Evolutionary conservation across 2,329 filamentous ascomycete genomes (phyloP), one percentile per base, ranked within the genome.

Genomic region (Ascochyta koolunga): DNA sequence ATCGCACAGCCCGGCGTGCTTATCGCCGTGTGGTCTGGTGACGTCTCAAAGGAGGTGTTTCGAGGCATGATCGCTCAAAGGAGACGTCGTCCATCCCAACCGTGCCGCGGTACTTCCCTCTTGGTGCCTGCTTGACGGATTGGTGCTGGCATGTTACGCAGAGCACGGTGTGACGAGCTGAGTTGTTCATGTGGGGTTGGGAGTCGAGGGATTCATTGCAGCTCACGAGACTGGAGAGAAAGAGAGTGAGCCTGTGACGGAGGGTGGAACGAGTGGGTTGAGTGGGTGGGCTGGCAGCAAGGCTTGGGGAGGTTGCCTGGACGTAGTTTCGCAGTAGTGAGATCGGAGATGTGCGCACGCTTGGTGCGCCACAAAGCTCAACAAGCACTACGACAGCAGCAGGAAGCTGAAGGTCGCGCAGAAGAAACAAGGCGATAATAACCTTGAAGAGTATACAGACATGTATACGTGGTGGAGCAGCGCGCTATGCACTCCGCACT

Each of bases 311-410:
- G 41, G 41, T 27, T 54, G 51, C 45, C 51, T 45, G 51, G 36
- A 7, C 31, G 29, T 27, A 44, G 46, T 50, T 54, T 50, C n/a
- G 45, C 29, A 13, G 24, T 50, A 19, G 51, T 44, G 35, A 39
- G 45, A 54, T 54, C 40, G 51, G 51, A 54, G 45, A 54, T 50
- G 44, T 49, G 42, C 35, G 51, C 50, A 54, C 25, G 44, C 36
- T 35, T 24, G 45, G 22, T 29, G 37, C 15, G 51, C 51, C 51
- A 54, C 51, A 54, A 50, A 50, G 8, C n/a, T 54, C 39, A 45
- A 45, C 51, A 49, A 29, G 15, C 44, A 50, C 19, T 35, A 45
- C 45, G 50, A 50, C 51, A 45, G 41, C n/a, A 39, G 19, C 22
- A 32, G 24, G 25, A 29, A 37, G 10, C 13, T 11, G 3, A 18